A percentile compares a stretch with the other conserved stretches of the same genome.
phyloP scores from a whole-genome alignment of 768 basidiomycete genomes.

The Suillus placidus region DNA sequence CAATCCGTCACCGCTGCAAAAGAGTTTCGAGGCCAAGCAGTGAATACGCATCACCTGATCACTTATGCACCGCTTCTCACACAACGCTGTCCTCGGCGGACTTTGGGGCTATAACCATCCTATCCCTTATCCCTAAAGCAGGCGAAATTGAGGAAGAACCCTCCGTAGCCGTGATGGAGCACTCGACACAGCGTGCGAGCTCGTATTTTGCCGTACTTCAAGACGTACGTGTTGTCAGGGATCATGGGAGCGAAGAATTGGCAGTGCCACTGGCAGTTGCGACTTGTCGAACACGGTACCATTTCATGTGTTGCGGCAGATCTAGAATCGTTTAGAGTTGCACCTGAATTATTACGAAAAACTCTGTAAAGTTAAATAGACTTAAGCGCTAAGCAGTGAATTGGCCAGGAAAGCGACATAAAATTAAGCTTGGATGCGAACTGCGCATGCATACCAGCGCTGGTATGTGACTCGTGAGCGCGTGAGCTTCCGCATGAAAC shows the following conservation, averaged over 20 bases:
- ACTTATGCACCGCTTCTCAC: not conserved
- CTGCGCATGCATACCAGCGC: not conserved
- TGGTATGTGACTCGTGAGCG: not conserved
- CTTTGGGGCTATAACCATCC: too few relatives aligned
- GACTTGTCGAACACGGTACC: not conserved
- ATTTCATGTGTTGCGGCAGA: not conserved
- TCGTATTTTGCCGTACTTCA: not conserved
- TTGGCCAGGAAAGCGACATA: not conserved
- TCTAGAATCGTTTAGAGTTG: not conserved
- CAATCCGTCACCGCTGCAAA: too few relatives aligned
- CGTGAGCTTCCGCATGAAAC: not conserved
- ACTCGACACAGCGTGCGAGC: not conserved
- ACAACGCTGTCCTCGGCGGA: not conserved
- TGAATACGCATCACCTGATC: not conserved
- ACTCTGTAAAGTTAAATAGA: too few relatives aligned
- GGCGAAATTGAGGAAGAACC: not conserved
- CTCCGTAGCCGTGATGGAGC: not conserved
- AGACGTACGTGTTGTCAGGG: not conserved
- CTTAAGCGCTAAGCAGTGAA: too few relatives aligned
- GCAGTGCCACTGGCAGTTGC: not conserved
- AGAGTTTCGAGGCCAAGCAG: not conserved
- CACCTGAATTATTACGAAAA: not conserved
- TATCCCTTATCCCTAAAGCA: not conserved
- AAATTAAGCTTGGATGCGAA: not conserved
- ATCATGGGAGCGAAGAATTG: not conserved